A percentile compares a stretch with the other conserved stretches of the same genome.
phyloP scores from a whole-genome alignment of 306 rosid genomes.

The Carpinus fangiana region DNA sequence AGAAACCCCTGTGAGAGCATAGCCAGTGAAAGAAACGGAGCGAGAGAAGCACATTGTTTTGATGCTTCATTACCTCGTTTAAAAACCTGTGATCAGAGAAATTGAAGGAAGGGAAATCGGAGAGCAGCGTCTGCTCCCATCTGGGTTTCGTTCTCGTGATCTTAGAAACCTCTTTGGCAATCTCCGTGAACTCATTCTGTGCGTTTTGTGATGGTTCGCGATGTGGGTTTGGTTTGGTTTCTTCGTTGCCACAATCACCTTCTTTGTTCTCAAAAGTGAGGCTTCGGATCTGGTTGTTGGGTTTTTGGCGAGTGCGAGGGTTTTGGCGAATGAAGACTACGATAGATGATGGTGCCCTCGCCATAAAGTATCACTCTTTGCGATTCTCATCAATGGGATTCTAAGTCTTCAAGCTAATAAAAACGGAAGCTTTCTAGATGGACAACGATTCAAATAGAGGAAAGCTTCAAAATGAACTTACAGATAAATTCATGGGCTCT shows the following conservation, averaged over 20 bases:
- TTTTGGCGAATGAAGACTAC: slow-evolving; percentile 38
- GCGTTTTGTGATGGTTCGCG: slow-evolving; percentile 5
- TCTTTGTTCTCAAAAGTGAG: slow-evolving; percentile 39
- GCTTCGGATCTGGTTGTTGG: slow-evolving; percentile 40
- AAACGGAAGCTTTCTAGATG: not conserved
- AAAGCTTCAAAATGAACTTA: slow-evolving; percentile 5
- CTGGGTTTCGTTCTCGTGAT: slow-evolving; percentile 57
- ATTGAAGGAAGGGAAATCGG: slow-evolving; percentile 60
- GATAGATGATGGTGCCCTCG: slow-evolving; percentile 33
- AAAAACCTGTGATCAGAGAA: slow-evolving; percentile 58
- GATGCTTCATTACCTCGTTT: slow-evolving; percentile 46
- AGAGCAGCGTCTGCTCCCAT: slow-evolving; percentile 70
- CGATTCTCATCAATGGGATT: slow-evolving; percentile 4
- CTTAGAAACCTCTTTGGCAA: slow-evolving; percentile 49
- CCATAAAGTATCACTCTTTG: slow-evolving; percentile 13
- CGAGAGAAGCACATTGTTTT: slow-evolving; percentile 56
- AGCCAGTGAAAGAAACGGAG: slow-evolving; percentile 77
- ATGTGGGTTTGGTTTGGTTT: slow-evolving; percentile 6
- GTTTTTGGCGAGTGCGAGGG: slow-evolving; percentile 14
- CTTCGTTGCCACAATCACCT: slow-evolving; percentile 12
- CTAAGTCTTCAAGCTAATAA: slow-evolving; percentile 1
- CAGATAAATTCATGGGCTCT: not conserved
- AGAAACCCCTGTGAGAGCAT: slow-evolving; percentile 46
- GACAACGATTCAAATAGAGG: not conserved
- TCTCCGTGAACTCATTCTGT: slow-evolving; percentile 26